Evolutionary conservation across 1,284 basidiomycete species (phyloP).

Genomic region (Naganishia albida): DNA sequence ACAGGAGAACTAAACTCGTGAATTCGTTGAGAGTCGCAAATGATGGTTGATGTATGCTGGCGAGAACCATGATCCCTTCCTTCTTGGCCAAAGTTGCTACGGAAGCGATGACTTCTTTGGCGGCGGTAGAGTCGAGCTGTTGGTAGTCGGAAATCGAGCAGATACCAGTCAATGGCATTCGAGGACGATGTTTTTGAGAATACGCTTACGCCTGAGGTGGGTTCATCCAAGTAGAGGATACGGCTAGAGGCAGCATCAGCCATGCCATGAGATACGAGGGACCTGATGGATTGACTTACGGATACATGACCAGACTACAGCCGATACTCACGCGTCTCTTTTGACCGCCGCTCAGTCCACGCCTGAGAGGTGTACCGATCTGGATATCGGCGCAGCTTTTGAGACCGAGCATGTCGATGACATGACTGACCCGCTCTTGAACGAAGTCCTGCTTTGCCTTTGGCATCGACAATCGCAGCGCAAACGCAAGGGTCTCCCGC

Average conservation of each 20-base stretch:
- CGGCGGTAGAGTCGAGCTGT: conserved; percentile 40
- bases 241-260: conserved; percentile 7
- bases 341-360: conserved; percentile 52
- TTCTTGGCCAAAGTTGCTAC: conserved; percentile 39
- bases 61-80: conserved; percentile 44
- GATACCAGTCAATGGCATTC: not conserved
- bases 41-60: conserved; percentile 52
- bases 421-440: conserved; percentile 35
- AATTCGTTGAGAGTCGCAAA: conserved; percentile 49
- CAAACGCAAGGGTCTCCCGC: conserved; percentile 49
- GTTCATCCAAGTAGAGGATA: conserved; percentile 53
- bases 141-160: not conserved
- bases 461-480: conserved; percentile 43
- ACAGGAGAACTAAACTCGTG: conserved; percentile 44
- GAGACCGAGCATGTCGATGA: conserved; percentile 46
- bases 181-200: not conserved
- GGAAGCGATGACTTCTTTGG: conserved; percentile 46
- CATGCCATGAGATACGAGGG: not conserved
- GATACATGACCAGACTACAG: conserved; percentile 45
- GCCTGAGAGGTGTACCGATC: conserved; percentile 49
- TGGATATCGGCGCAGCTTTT: conserved; percentile 37
- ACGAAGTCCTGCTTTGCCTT: conserved; percentile 17
- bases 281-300: conserved; percentile 24
- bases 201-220: conserved; percentile 43
- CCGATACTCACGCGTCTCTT: conserved; percentile 50